A percentile compares a stretch with the other conserved stretches of the same genome.
Evolutionary conservation across 441 rosid species (phyloP).

Genomic region (Pelargonium cotyledonis): DNA sequence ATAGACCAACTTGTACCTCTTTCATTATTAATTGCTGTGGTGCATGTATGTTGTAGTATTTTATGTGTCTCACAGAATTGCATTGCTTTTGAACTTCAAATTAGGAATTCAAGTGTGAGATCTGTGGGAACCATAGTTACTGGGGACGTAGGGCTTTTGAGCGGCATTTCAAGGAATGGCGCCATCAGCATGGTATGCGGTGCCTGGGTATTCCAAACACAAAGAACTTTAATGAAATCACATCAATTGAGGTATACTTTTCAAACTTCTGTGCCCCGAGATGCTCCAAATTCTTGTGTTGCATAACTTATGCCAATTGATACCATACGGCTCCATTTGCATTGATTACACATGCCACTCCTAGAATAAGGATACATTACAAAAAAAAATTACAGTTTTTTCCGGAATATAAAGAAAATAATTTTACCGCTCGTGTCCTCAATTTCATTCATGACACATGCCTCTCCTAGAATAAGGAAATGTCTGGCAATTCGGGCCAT

Average conservation of each 20-base stretch:
- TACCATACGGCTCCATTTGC: too few relatives aligned
- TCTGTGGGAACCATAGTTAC: constrained; percentile 90
- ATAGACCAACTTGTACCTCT: too few relatives aligned
- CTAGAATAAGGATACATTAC: too few relatives aligned
- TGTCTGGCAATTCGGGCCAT: too few relatives aligned
- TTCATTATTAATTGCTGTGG: too few relatives aligned
- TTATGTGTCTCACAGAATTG: neutral
- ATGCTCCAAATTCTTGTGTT: neutral
- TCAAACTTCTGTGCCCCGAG: neutral
- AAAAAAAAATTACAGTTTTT: too few relatives aligned
- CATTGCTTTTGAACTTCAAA: constrained; percentile 7
- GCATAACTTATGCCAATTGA: neutral
- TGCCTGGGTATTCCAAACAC: constrained; percentile 98
- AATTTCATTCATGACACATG: too few relatives aligned
- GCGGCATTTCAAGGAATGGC: constrained; percentile 97
- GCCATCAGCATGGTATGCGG: constrained; percentile 99
- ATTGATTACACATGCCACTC: too few relatives aligned
- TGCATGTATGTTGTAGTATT: too few relatives aligned
- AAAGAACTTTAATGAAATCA: constrained; percentile 95
- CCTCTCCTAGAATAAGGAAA: too few relatives aligned
- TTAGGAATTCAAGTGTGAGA: constrained; percentile 96
- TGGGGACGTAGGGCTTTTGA: constrained; percentile 99
- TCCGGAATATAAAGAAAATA: too few relatives aligned
- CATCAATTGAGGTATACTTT: constrained; percentile 62
- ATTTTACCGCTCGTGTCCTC: too few relatives aligned